phyloP scores from a whole-genome alignment of 331 rosid genomes.

The Cydonia oblonga region DNA sequence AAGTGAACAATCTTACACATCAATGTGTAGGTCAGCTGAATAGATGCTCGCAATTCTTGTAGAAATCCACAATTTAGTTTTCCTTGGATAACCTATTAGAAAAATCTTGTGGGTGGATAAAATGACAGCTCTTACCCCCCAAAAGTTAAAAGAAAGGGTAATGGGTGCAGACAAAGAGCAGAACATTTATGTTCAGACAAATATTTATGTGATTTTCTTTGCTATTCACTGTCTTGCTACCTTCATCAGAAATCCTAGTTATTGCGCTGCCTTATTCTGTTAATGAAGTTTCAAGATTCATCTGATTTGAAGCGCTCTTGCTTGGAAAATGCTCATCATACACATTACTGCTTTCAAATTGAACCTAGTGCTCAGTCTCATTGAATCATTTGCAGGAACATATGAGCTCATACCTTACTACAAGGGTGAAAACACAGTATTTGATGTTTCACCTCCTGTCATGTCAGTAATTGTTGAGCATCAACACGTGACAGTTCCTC shows the following conservation, averaged over 20 bases:
- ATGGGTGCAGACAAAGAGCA: neutral
- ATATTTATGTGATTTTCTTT: neutral
- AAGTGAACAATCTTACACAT: neutral
- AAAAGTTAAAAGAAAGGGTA: neutral
- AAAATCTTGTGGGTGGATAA: neutral
- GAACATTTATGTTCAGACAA: neutral
- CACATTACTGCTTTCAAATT: neutral
- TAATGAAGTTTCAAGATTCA: constrained; percentile 8
- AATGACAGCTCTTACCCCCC: neutral
- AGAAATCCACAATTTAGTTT: neutral
- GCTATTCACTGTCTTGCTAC: neutral
- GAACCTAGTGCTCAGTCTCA: constrained; percentile 7
- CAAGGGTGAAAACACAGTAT: constrained; percentile 91
- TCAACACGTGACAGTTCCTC: constrained; percentile 64
- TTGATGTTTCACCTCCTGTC: constrained; percentile 85
- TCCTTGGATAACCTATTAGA: neutral
- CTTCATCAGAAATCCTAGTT: neutral
- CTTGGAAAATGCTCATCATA: constrained; percentile 8
- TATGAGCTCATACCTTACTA: constrained; percentile 85
- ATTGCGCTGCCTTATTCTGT: neutral
- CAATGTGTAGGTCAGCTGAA: neutral
- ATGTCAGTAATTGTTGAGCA: constrained; percentile 65
- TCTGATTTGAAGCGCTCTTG: neutral
- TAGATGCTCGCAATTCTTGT: neutral
- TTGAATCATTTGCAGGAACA: constrained; percentile 45